A percentile compares a stretch with the other conserved stretches of the same genome.
Evolutionary conservation across 306 rosid species (phyloP).

Genomic region (Pterocarpus santalinus): DNA sequence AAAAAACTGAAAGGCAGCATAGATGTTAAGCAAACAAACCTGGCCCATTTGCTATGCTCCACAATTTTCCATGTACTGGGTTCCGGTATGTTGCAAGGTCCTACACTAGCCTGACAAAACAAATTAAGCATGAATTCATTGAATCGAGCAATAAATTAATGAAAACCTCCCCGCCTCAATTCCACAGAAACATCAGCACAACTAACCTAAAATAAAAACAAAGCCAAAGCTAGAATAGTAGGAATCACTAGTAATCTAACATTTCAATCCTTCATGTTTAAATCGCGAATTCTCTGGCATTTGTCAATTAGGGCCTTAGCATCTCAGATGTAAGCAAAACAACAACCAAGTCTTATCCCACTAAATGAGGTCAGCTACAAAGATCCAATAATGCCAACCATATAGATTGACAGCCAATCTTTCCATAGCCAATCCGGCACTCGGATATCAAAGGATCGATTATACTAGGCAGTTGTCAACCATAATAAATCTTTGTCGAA

Average conservation of each 20-base stretch:
- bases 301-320: not conserved
- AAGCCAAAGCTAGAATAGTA: constrained; percentile 4
- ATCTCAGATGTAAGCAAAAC: constrained; percentile 19
- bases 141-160: not conserved
- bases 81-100: constrained; percentile 84
- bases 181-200: not conserved
- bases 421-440: constrained; percentile 1
- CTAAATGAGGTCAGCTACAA: not conserved
- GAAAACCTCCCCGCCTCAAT: not conserved
- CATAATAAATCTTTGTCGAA: not conserved
- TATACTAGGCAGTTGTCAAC: not conserved
- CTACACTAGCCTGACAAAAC: constrained; percentile 78
- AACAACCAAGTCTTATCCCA: constrained; percentile 29
- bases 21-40: constrained; percentile 62
- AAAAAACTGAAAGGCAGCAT: not conserved
- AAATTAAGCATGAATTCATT: not conserved
- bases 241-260: constrained; percentile 7
- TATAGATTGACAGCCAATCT: constrained; percentile 9
- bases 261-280: constrained; percentile 20
- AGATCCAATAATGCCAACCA: not conserved
- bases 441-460: not conserved
- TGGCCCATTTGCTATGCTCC: constrained; percentile 96
- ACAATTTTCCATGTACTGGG: constrained; percentile 92
- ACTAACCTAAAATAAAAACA: not conserved
- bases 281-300: constrained; percentile 6